These are phyloP conservation scores for Saccharomyces mikatae DNA, from an alignment of 805 yeast genomes.

Conservation along the genomic window DNA sequence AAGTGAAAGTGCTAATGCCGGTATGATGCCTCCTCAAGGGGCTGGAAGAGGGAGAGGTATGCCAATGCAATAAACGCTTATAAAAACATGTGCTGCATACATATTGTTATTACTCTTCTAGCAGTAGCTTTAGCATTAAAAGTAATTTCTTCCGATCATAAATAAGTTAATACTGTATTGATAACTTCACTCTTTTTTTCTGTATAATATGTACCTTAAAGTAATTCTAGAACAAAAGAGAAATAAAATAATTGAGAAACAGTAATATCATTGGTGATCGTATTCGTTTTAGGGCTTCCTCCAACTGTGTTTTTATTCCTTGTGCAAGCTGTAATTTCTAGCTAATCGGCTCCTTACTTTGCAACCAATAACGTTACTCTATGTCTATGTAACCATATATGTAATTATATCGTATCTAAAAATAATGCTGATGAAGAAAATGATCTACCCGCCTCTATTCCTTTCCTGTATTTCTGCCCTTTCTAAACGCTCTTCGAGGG, in stretches of 20 bases:
- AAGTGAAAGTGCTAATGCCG: conserved; percentile 45
- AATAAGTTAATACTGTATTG: not conserved
- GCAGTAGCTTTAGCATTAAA: not conserved
- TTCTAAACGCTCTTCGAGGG: conserved; percentile 12
- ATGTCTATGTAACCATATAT: not conserved
- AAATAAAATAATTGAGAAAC: not conserved
- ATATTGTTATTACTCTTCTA: not conserved
- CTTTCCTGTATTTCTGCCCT: not conserved
- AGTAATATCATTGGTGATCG: not conserved
- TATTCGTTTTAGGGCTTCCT: not conserved
- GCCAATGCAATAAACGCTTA: conserved; percentile 30
- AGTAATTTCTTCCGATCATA: not conserved
- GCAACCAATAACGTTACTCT: not conserved
- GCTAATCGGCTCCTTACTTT: not conserved
- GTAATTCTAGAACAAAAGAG: not conserved
- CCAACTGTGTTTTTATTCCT: not conserved
- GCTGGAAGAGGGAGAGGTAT: conserved; percentile 69
- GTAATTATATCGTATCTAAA: not conserved
- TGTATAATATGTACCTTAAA: not conserved
- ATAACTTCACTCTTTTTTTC: not conserved
- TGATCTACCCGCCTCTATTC: not conserved
- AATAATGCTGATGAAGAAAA: not conserved
- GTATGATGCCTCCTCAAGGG: conserved; percentile 39
- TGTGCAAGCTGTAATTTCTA: not conserved
- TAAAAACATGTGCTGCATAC: not conserved